Evolutionary conservation across 2,329 filamentous ascomycete species (phyloP), one percentile per base, ranked within the genome.

Genomic region (Paramyrothecium roridum): DNA sequence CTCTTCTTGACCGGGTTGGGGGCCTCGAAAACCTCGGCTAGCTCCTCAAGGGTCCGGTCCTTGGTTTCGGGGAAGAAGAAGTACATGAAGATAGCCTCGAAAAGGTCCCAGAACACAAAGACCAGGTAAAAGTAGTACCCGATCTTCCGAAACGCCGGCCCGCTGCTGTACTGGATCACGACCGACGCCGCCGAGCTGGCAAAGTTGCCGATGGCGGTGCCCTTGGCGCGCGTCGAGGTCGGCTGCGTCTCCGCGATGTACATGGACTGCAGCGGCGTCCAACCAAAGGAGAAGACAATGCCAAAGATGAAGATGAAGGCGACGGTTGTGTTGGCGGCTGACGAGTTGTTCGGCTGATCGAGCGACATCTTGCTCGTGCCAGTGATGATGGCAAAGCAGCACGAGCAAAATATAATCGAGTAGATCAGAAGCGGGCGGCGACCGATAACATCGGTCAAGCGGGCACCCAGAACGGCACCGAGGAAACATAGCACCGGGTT

Each of bases 401-500:
- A 60, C 0, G 76, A 77, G 52, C 72, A 73, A 56, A 77, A 77
- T 12, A 78, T 63, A 45, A 76, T 78, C 3, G 74, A 73, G 63
- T 73, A 75, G 3, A 84, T 65, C 13, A 84, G 67, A 8, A 84
- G 68, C 0, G 80, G 80, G 3, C 84, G 80, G 40, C 84, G 81
- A n/a, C 84, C 82, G 7, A 85, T 56, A 1, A 76, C 74, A 43
- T 86, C 83, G 2, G 82, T 81, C 51, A 86, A 72, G 16, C 76
- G 72, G 3, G 83, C 81, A 48, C 84, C 84, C 0, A 80, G 60
- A 19, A 84, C 71, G 19, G 81, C 79, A 1, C 73, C 77, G 1
- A 78, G 59, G 56, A 80, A 75, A 63, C 78, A 80, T 34, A 83
- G 69, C 22, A 82, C 76, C 22, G 82, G 80, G 65, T 84, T 81